A percentile compares a stretch with the other conserved stretches of the same genome.
These are phyloP conservation scores for Friedmanniomyces simplex DNA, from an alignment of 495 filamentous ascomycete species.

Conservation along the genomic window DNA sequence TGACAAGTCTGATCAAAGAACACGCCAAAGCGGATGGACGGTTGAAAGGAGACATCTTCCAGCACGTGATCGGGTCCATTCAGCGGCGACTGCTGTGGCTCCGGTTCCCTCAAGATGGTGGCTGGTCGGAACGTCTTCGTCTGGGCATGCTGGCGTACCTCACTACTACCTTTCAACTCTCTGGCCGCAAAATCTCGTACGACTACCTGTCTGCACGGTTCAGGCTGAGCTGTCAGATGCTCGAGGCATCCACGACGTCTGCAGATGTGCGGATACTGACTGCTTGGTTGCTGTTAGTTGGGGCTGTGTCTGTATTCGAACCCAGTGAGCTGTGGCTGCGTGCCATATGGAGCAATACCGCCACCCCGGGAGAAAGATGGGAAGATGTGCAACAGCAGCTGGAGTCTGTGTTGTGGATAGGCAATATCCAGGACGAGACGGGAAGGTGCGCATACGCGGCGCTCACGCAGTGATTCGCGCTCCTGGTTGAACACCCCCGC, in stretches of 20 bases:
- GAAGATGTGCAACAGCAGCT: background rate
- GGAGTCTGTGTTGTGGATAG: background rate
- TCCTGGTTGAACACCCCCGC: background rate
- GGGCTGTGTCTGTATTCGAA: background rate
- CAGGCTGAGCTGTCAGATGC: background rate
- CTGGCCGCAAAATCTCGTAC: background rate
- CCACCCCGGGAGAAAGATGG: background rate
- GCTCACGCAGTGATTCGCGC: too few relatives aligned
- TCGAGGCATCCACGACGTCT: background rate
- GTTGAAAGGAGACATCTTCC: background rate
- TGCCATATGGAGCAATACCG: background rate
- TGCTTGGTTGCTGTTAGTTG: background rate
- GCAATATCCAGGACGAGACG: background rate
- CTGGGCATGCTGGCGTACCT: slow-evolving; percentile 2
- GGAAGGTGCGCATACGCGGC: background rate
- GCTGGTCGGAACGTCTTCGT: background rate
- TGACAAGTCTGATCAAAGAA: background rate
- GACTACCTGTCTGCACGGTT: background rate
- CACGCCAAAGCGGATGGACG: background rate
- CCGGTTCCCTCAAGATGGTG: background rate
- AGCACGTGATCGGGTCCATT: background rate
- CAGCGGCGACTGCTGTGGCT: background rate
- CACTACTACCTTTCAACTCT: background rate
- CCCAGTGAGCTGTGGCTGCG: background rate
- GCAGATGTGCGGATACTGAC: background rate